A percentile compares a stretch with the other conserved stretches of the same genome.
phyloP scores from a whole-genome alignment of 306 rosid genomes.

The Dalbergia cultrata region DNA sequence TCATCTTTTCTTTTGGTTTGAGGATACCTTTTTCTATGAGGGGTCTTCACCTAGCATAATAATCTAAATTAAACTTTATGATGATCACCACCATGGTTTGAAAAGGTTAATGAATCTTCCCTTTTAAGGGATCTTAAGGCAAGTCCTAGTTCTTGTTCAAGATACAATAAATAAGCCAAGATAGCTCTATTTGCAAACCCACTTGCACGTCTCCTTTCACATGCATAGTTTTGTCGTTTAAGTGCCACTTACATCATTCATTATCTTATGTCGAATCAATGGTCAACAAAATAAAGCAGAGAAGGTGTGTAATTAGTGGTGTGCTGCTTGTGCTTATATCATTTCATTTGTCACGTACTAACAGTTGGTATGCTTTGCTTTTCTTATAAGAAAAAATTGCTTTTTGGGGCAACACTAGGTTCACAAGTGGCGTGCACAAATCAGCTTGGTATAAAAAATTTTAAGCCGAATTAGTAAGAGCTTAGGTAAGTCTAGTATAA shows the following conservation, averaged over 20 bases:
- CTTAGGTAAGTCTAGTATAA: background rate
- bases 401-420: background rate
- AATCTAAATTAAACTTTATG: slow-evolving; percentile 36
- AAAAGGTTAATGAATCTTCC: slow-evolving; percentile 32
- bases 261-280: background rate
- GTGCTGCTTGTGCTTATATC: background rate
- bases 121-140: slow-evolving; percentile 28
- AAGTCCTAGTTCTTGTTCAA: slow-evolving; percentile 30
- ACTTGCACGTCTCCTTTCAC: slow-evolving; percentile 23
- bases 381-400: background rate
- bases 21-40: slow-evolving; percentile 48
- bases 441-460: background rate
- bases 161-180: slow-evolving; percentile 33
- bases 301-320: slow-evolving; percentile 2
- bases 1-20: slow-evolving; percentile 38
- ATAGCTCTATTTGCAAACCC: slow-evolving; percentile 33
- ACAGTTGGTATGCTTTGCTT: background rate
- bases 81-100: slow-evolving; percentile 43
- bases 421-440: background rate
- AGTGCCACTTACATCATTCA: slow-evolving; percentile 17
- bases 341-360: background rate
- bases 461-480: background rate
- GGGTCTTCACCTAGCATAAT: slow-evolving; percentile 49
- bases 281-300: background rate
- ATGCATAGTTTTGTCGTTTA: slow-evolving; percentile 19